A percentile compares a stretch with the other conserved stretches of the same genome.
These are phyloP conservation scores for Alternaria longipes DNA, from an alignment of 2,329 filamentous ascomycete species.

Conservation along the genomic window DNA sequence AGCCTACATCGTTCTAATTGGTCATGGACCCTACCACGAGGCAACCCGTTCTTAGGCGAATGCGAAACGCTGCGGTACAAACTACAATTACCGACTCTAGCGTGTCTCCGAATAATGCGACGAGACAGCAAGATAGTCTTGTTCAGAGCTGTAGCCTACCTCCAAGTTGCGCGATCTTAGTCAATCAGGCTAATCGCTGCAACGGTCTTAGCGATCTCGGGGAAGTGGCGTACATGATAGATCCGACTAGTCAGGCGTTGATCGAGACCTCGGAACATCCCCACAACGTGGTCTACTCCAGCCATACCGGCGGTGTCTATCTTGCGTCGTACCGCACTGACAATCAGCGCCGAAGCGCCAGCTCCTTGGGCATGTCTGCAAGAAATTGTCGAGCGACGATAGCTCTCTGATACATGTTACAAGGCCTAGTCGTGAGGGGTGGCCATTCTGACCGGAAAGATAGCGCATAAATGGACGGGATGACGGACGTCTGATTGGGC, in stretches of 20 bases:
- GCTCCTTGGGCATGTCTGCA: neutral
- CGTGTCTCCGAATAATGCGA: neutral
- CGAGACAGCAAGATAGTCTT: neutral
- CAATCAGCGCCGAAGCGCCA: neutral
- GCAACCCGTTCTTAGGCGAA: neutral
- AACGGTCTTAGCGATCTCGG: neutral
- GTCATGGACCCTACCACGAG: neutral
- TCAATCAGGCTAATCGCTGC: neutral
- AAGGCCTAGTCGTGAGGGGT: conserved; percentile 14
- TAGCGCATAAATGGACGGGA: conserved; percentile 3
- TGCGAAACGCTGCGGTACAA: neutral
- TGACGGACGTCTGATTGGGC: neutral
- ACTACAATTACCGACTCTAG: neutral
- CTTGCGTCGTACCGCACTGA: neutral
- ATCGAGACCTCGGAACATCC: neutral
- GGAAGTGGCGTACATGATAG: neutral
- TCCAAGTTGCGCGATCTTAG: neutral
- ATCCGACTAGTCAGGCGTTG: neutral
- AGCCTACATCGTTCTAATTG: conserved; percentile 9
- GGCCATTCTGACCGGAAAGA: conserved; percentile 25
- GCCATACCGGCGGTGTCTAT: neutral
- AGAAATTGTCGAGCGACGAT: conserved; percentile 5
- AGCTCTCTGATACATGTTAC: conserved; percentile 1
- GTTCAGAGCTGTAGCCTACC: neutral
- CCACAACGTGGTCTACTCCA: neutral